phyloP scores from a whole-genome alignment of 495 filamentous ascomycete species.

The Hyaloscypha hepaticicola region DNA sequence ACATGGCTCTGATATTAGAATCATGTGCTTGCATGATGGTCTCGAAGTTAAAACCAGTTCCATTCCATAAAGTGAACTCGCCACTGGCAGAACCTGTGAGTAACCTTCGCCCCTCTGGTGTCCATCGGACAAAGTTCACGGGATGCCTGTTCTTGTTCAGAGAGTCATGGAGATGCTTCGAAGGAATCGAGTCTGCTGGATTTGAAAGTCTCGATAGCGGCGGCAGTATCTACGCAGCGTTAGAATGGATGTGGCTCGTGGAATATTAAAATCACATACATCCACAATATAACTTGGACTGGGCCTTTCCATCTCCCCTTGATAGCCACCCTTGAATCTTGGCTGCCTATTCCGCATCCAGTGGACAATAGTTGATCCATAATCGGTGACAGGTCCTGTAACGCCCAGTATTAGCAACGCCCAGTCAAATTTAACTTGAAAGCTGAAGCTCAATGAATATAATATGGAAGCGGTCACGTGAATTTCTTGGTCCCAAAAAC shows the following conservation, averaged over 20 bases:
- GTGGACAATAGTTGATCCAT: slow-evolving; percentile 86
- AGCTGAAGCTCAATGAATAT: background rate
- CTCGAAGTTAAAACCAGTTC: slow-evolving; percentile 98
- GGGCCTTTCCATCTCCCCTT: slow-evolving; percentile 76
- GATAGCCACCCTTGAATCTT: slow-evolving; percentile 64
- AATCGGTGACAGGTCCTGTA: slow-evolving; percentile 86
- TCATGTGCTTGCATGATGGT: slow-evolving; percentile 99
- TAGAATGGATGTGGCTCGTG: slow-evolving; percentile 24
- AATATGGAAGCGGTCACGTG: background rate
- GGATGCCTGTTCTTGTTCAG: slow-evolving; percentile 97
- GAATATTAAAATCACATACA: slow-evolving; percentile 51
- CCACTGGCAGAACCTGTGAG: slow-evolving; percentile 93
- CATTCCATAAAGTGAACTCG: slow-evolving; percentile 98
- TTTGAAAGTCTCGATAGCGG: slow-evolving; percentile 69
- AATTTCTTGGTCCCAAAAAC: background rate
- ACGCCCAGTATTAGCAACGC: background rate
- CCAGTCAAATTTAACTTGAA: background rate
- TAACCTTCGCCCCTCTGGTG: slow-evolving; percentile 87
- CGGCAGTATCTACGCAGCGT: slow-evolving; percentile 70
- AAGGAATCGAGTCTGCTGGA: slow-evolving; percentile 80
- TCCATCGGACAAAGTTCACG: slow-evolving; percentile 97
- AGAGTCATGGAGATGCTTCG: slow-evolving; percentile 89
- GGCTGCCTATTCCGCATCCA: slow-evolving; percentile 89
- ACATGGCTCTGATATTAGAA: slow-evolving; percentile 80
- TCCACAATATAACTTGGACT: slow-evolving; percentile 86